These are phyloP conservation scores for Purshia tridentata DNA, from an alignment of 306 rosid species.

Conservation along the genomic window DNA sequence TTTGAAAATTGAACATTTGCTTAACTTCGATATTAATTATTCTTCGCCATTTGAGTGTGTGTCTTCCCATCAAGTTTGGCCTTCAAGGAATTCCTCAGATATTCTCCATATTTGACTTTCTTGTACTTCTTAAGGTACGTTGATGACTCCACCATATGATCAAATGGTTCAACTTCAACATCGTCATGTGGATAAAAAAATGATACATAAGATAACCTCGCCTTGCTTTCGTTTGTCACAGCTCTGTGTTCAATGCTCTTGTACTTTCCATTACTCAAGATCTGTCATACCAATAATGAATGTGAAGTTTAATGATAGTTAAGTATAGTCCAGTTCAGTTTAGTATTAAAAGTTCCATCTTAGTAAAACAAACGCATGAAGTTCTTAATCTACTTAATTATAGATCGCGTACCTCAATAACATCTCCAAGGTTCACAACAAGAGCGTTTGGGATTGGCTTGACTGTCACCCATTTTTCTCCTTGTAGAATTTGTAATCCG, in stretches of 20 bases:
- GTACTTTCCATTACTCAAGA: slow-evolving; percentile 45
- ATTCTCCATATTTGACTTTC: slow-evolving; percentile 34
- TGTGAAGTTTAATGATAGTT: too few relatives aligned
- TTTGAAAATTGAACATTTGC: too few relatives aligned
- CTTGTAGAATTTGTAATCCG: slow-evolving; percentile 41
- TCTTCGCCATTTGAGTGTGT: slow-evolving; percentile 22
- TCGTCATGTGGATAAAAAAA: slow-evolving; percentile 28
- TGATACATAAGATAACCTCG: slow-evolving; percentile 23
- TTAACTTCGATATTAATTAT: neutral
- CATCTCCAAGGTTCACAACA: slow-evolving; percentile 48
- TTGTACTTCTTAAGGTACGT: slow-evolving; percentile 21
- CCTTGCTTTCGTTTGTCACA: slow-evolving; percentile 23
- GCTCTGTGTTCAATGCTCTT: slow-evolving; percentile 42
- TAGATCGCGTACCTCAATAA: neutral
- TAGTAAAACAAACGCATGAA: too few relatives aligned
- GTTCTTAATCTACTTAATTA: too few relatives aligned
- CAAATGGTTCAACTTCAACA: slow-evolving; percentile 38
- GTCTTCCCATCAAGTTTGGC: slow-evolving; percentile 34
- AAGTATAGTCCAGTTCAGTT: too few relatives aligned
- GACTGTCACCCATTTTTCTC: slow-evolving; percentile 41
- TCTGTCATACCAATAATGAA: slow-evolving; percentile 10
- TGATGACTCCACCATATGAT: slow-evolving; percentile 22
- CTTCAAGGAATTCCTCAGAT: slow-evolving; percentile 25
- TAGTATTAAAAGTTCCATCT: too few relatives aligned
- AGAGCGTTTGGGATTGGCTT: slow-evolving; percentile 30